Evolutionary conservation across 768 basidiomycete species (phyloP), one percentile per base, ranked within the genome.

Genomic region (Tylopilus plumbeoviolaceoides): DNA sequence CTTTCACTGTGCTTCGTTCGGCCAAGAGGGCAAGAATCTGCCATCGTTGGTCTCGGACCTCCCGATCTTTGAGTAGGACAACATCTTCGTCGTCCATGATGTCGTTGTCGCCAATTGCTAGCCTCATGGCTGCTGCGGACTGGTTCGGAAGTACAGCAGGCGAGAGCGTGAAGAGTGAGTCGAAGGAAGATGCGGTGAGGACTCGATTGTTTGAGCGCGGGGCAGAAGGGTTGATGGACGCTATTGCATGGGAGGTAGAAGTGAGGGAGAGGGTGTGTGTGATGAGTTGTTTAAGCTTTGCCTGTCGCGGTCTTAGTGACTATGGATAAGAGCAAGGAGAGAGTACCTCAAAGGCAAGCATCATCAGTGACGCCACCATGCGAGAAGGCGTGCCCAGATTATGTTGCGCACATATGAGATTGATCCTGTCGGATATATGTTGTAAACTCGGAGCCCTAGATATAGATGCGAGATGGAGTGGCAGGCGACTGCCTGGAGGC

Each of bases 241-340:
- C 79, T 59, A 90, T 84, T 27, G 87, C 82, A 59, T 85, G 81
- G 7, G 89, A 91, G 8, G 83, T 78, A 1, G 87, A 82, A 2
- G 88, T 90, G 10, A 91, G 72, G 3, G 88, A 85, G 28, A 92
- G 68, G 5, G 89, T 87, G 59, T 87, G 87, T 1, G 85, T 88
- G 57, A 92, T 85, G 25, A 91, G 79, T 53, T 91, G 87, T 63
- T 92, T 92, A 5, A 92, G 76, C 64, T 89, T 89, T 17, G 87
- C 87, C 88, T 90, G 55, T 15, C 31, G 36, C 3, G 27, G 44
- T 4, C 23, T 52, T 30, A 53, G 55, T 49, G 1, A 23, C 8
- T 14, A 10, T 18, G 17, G 27, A 33, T 20, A 23, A 28, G 47
- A 23, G 12, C 7, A 28, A 18, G 12, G 21, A 44, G 65, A 72